phyloP scores from a whole-genome alignment of 257 asterid species.

The Solanum sejunctum region DNA sequence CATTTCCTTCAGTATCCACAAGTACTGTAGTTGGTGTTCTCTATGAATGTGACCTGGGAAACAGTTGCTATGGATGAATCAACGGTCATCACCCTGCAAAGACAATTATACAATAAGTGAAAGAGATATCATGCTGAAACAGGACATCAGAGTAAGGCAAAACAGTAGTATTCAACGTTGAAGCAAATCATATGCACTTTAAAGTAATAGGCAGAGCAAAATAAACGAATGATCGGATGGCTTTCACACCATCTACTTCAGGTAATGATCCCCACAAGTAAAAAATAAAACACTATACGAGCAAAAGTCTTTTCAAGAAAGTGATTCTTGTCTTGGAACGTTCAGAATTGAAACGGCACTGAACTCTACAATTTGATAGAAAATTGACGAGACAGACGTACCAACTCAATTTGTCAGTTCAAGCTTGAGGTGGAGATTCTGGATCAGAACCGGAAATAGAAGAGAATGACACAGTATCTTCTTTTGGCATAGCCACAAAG shows the following conservation, averaged over 20 bases:
- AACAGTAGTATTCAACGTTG: background rate
- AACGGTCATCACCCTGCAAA: background rate
- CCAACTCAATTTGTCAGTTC: slow-evolving; percentile 19
- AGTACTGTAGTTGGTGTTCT: background rate
- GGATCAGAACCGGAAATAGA: slow-evolving; percentile 85
- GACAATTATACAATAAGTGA: background rate
- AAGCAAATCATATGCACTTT: background rate
- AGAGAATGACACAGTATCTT: slow-evolving; percentile 83
- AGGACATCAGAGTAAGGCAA: background rate
- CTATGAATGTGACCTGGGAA: background rate
- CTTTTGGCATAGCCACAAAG: slow-evolving; percentile 65
- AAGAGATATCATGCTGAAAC: background rate
- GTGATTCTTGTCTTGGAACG: background rate
- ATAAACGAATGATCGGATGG: background rate
- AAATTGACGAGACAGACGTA: slow-evolving; percentile 1
- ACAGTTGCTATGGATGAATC: background rate
- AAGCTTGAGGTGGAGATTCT: slow-evolving; percentile 68
- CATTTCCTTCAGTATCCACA: background rate
- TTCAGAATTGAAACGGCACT: background rate
- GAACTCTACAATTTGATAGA: background rate
- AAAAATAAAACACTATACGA: background rate
- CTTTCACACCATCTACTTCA: background rate
- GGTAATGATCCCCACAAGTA: background rate
- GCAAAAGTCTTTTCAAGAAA: background rate
- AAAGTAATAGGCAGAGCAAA: background rate